Conservation (phyloP, 2,329 filamentous ascomycete species). For the Paraphoma sp. region DNA sequence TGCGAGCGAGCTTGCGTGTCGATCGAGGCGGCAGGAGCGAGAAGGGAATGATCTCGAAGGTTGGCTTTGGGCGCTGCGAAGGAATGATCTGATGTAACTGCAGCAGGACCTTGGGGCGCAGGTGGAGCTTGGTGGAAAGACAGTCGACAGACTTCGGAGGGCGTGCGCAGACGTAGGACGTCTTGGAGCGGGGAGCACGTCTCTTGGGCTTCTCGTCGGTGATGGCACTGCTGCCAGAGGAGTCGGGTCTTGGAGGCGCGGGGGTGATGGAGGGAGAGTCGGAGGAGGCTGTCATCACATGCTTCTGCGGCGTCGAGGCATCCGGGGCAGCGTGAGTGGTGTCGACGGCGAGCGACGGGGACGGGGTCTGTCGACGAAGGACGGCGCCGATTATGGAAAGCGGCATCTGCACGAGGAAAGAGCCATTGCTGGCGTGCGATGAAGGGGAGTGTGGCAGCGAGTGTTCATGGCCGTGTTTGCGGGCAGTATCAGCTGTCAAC, state of each 20-base stretch:
- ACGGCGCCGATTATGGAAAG: conserved; percentile 42
- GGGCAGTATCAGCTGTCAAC: conserved; percentile 44
- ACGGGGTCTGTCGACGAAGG: conserved; percentile 31
- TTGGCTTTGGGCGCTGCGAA: conserved; percentile 67
- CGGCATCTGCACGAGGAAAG: conserved; percentile 41
- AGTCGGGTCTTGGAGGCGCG: conserved; percentile 43
- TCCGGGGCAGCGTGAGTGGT: conserved; percentile 1
- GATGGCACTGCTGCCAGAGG: conserved; percentile 45
- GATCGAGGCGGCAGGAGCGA: conserved; percentile 61
- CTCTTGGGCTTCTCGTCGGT: conserved; percentile 51
- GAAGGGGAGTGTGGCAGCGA: conserved; percentile 25
- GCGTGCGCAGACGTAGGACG: conserved; percentile 71
- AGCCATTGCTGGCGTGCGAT: conserved; percentile 27
- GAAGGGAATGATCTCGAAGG: conserved; percentile 76
- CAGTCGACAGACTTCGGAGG: conserved; percentile 65
- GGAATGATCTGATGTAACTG: conserved; percentile 73
- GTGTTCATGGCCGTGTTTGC: conserved; percentile 42
- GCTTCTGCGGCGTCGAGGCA: conserved; percentile 3
- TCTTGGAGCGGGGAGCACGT: conserved; percentile 62
- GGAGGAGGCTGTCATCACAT: conserved; percentile 12
- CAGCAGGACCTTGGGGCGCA: conserved; percentile 72
- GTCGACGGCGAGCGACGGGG: conserved; percentile 15
- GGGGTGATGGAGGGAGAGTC: conserved; percentile 21
- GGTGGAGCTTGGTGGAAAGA: conserved; percentile 66
- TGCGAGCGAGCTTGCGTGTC: conserved; percentile 61